Base-by-base conservation (phyloP, 1,139 yeast species). In the Scheffersomyces insectosa region DNA sequence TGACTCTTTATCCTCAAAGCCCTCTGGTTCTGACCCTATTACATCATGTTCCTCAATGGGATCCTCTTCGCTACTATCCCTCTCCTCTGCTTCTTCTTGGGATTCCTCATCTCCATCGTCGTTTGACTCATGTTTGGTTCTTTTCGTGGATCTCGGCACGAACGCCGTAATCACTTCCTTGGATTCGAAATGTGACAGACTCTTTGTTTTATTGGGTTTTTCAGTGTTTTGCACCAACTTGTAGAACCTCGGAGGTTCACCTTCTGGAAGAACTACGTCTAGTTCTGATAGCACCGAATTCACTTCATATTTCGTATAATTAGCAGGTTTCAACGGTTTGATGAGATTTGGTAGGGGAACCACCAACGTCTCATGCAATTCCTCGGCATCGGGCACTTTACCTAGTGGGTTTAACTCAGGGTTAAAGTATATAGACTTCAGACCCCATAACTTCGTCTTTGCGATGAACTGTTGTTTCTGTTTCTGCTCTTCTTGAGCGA, bases 331-430 rank as follows among this genome's bases (percentile, higher is more conserved):
- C 37, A 68, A 45, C 4, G 75, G 72, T 9, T 54, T 41, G 1
- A 62, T 61, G n/a, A 47, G 20, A 42, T 71, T 71, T 3, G 61
- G 62, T 5, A 66, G 46, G 4, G 48, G 43, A 3, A 41, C 36
- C 1, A 37, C 32, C 3, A 48, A 37, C n/a, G 30, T 39, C 25
- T n/a, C 36, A 8, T 45, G 39, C 11, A 44, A 40, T 12, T 37
- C 45, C 13, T 28, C n/a, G 10, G 34, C 32, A n/a, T 51, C 44
- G 0, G 79, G 79, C 0, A 71, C 72, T 43, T 70, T 71, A 0
- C 79, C 79, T 14, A 72, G 54, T 3, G 79, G 79, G 42, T 74
- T 74, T 34, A 74, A 54, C 47, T 74, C 79, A 3, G 78, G 76
- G 48, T 74, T 74, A 52, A 72, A 74, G 47, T 66, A 74, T 1